A percentile compares a stretch with the other conserved stretches of the same genome.
Conservation (phyloP, 768 basidiomycete genomes). For the Leccinum obscurum region DNA sequence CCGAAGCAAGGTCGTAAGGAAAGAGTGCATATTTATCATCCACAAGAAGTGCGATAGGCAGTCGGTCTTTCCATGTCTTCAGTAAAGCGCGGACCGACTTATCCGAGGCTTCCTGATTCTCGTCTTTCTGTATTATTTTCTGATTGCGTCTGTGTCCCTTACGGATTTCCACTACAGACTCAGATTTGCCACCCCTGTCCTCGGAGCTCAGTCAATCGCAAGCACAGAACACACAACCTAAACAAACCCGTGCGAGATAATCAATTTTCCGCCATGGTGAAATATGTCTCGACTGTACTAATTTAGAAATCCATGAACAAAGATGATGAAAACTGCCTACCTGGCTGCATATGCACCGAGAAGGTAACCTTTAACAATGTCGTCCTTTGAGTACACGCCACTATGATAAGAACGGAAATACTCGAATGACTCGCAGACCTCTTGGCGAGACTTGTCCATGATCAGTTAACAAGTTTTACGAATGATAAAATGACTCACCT, state of each 20-base stretch:
- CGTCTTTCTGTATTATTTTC: slow-evolving; percentile 37
- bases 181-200: slow-evolving; percentile 66
- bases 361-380: slow-evolving; percentile 72
- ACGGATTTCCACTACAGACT: slow-evolving; percentile 46
- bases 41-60: slow-evolving; percentile 68
- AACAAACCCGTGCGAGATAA: slow-evolving; percentile 82
- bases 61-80: slow-evolving; percentile 49
- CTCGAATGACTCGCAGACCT: slow-evolving; percentile 77
- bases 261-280: slow-evolving; percentile 60
- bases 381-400: slow-evolving; percentile 68
- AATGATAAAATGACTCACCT: slow-evolving; percentile 32
- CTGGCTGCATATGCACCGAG: slow-evolving; percentile 67
- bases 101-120: slow-evolving; percentile 68
- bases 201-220: slow-evolving; percentile 1
- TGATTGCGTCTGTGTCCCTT: slow-evolving; percentile 41
- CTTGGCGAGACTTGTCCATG: slow-evolving; percentile 66
- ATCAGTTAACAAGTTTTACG: neutral
- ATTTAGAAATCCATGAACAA: slow-evolving; percentile 13
- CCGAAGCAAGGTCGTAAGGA: slow-evolving; percentile 61
- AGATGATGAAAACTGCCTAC: slow-evolving; percentile 37
- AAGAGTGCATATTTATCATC: slow-evolving; percentile 75
- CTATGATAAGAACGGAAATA: slow-evolving; percentile 72
- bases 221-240: neutral
- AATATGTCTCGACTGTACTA: slow-evolving; percentile 65
- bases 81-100: slow-evolving; percentile 71